phyloP scores from a whole-genome alignment of 2,329 filamentous ascomycete species.

The Claviceps sp. region DNA sequence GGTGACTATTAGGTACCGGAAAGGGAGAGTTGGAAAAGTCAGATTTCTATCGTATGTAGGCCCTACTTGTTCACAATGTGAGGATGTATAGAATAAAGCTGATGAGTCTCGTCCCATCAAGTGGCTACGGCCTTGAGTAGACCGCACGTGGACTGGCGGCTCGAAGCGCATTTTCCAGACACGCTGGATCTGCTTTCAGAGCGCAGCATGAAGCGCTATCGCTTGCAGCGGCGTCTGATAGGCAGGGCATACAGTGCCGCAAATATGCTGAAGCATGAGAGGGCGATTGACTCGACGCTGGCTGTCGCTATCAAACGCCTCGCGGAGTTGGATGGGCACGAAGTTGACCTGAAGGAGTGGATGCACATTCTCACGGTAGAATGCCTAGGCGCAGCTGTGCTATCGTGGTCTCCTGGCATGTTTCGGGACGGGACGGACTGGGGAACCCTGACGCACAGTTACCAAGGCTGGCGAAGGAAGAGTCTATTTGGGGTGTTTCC shows the following conservation, averaged over 20 bases:
- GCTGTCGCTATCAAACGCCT: slow-evolving; percentile 22
- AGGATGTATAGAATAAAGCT: not conserved
- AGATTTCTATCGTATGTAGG: slow-evolving; percentile 34
- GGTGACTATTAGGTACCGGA: slow-evolving; percentile 22
- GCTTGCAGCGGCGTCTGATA: slow-evolving; percentile 34
- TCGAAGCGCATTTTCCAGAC: slow-evolving; percentile 25
- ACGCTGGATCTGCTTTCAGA: slow-evolving; percentile 39
- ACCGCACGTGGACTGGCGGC: slow-evolving; percentile 21
- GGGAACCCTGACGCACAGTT: slow-evolving; percentile 33
- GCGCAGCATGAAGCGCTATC: slow-evolving; percentile 31
- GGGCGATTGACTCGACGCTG: slow-evolving; percentile 28
- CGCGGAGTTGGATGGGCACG: slow-evolving; percentile 20
- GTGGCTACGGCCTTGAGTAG: slow-evolving; percentile 23
- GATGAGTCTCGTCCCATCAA: slow-evolving; percentile 9
- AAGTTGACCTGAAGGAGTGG: slow-evolving; percentile 38
- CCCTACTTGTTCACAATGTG: too few species aligned
- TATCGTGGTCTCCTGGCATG: slow-evolving; percentile 39
- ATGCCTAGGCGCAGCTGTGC: slow-evolving; percentile 33
- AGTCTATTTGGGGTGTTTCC: slow-evolving; percentile 40
- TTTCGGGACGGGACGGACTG: slow-evolving; percentile 30
- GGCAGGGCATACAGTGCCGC: slow-evolving; percentile 32
- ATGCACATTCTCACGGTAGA: slow-evolving; percentile 44
- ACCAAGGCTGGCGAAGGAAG: slow-evolving; percentile 37
- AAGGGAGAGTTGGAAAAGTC: slow-evolving; percentile 35
- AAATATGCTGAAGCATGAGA: slow-evolving; percentile 28